Percentiles rank a stretch among this genome's conserved stretches.
Evolutionary conservation across 163 green algal genomes (phyloP).

Genomic region (Coccomyxa subellipsoidea): DNA sequence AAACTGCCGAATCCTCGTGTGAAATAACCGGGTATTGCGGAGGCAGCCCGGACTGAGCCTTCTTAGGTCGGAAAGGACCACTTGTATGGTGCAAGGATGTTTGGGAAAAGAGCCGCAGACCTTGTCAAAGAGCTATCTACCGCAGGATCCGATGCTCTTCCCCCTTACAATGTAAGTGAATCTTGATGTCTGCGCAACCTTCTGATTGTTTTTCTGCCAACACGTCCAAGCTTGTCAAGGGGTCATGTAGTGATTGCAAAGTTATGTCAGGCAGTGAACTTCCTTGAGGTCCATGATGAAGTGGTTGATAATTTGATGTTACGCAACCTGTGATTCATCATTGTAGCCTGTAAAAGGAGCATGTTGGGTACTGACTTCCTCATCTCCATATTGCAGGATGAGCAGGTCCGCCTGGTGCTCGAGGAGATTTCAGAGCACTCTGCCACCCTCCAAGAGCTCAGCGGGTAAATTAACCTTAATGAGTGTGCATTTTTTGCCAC

Average conservation of each 20-base stretch:
- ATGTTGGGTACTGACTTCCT: background rate
- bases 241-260: no score
- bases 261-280: no score
- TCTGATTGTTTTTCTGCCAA: background rate
- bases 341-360: no score
- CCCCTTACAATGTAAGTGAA: constrained; percentile 48
- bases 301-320: no score
- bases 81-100: constrained; percentile 23
- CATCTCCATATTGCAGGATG: constrained; percentile 33
- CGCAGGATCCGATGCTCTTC: constrained; percentile 33
- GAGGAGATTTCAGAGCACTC: constrained; percentile 47
- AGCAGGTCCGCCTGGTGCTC: constrained; percentile 34
- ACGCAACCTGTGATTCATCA: no score
- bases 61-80: background rate
- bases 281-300: no score
- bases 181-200: no score
- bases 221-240: no score
- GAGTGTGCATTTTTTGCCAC: no score
- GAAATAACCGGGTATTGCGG: background rate
- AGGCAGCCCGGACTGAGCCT: background rate
- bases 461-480: constrained; percentile 24
- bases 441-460: constrained; percentile 33
- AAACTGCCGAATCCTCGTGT: background rate
- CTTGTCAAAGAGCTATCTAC: constrained; percentile 40
- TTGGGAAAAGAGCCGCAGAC: constrained; percentile 38